These are phyloP conservation scores for Solanum corneliomulleri DNA, from an alignment of 257 asterid species.

Conservation along the genomic window DNA sequence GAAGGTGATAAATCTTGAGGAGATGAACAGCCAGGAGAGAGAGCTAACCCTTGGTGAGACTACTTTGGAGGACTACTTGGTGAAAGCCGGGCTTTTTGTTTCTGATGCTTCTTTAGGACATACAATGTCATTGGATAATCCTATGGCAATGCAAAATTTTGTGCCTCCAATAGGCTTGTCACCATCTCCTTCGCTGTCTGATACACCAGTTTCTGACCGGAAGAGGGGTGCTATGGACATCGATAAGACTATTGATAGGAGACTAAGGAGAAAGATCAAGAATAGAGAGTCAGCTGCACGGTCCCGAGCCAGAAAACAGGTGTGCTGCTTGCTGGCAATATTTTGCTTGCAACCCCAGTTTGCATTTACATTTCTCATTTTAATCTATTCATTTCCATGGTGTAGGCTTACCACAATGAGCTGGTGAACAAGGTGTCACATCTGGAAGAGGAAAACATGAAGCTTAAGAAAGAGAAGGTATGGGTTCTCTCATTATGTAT, in stretches of 20 bases:
- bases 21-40: constrained; percentile 19
- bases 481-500: not conserved
- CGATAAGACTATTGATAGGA: constrained; percentile 62
- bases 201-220: constrained; percentile 46
- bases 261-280: constrained; percentile 73
- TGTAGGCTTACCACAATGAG: constrained; percentile 82
- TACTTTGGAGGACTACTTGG: constrained; percentile 76
- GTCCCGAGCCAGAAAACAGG: constrained; percentile 92
- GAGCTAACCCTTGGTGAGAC: constrained; percentile 58
- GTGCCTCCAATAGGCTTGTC: constrained; percentile 39
- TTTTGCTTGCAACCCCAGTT: not conserved
- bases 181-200: constrained; percentile 51
- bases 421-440: constrained; percentile 67
- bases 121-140: constrained; percentile 48
- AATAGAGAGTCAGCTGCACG: constrained; percentile 95
- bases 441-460: constrained; percentile 66
- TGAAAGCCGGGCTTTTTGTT: constrained; percentile 53
- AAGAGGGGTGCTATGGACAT: constrained; percentile 43
- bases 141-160: constrained; percentile 27
- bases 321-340: constrained; percentile 9
- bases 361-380: not conserved
- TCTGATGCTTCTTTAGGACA: constrained; percentile 45
- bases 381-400: not conserved
- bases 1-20: constrained; percentile 23
- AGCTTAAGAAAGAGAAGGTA: constrained; percentile 72